phyloP scores from a whole-genome alignment of 805 yeast genomes.

The Nakazawaea holstii region DNA sequence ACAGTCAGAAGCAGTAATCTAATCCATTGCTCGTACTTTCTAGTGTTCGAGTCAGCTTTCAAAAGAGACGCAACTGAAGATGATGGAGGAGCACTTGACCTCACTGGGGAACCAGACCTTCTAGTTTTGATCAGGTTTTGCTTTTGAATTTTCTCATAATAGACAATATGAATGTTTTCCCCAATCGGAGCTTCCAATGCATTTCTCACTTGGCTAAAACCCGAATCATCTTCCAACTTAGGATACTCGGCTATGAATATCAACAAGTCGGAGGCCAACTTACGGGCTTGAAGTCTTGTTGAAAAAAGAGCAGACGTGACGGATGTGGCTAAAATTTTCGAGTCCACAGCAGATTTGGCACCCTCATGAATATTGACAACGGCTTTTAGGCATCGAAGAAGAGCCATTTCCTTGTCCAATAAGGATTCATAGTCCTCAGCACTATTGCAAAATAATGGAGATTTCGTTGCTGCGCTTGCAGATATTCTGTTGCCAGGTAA shows the following conservation, averaged over 20 bases:
- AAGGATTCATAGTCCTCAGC: constrained; percentile 25
- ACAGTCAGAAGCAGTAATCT: constrained; percentile 24
- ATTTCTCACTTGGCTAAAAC: constrained; percentile 15
- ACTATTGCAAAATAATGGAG: constrained; percentile 21
- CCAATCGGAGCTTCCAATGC: constrained; percentile 23
- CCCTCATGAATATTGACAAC: constrained; percentile 68
- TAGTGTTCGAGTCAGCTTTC: constrained; percentile 22
- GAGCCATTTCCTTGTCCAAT: constrained; percentile 66
- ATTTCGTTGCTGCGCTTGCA: not conserved
- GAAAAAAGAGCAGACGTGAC: constrained; percentile 76
- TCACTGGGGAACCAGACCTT: constrained; percentile 5
- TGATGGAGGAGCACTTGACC: not conserved
- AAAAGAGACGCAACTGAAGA: not conserved
- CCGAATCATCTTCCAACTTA: constrained; percentile 2
- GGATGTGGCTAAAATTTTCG: constrained; percentile 55
- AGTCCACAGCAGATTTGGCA: constrained; percentile 57
- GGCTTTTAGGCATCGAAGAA: constrained; percentile 78
- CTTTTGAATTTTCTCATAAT: constrained; percentile 16
- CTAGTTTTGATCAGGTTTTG: not conserved
- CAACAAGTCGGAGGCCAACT: constrained; percentile 77
- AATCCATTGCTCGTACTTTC: constrained; percentile 28
- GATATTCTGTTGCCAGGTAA: constrained; percentile 8
- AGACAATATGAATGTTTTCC: constrained; percentile 28
- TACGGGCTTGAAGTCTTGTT: constrained; percentile 73
- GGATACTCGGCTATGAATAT: constrained; percentile 31